These are phyloP conservation scores for Russula olivacea DNA, from an alignment of 768 basidiomycete species.

Conservation along the genomic window DNA sequence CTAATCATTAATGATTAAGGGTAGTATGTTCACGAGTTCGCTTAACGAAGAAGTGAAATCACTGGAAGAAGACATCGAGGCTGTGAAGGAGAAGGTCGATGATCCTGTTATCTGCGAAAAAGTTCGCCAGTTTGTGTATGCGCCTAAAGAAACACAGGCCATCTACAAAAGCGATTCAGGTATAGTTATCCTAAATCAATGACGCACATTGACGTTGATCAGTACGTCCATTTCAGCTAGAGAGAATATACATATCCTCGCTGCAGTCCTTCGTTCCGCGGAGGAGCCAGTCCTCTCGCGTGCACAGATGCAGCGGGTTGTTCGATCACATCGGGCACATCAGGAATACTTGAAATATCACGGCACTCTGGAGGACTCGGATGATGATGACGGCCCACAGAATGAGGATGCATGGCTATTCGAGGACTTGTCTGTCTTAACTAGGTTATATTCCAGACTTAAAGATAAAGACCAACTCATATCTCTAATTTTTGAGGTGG, in stretches of 20 bases:
- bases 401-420: constrained; percentile 96
- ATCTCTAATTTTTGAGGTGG: constrained; percentile 88
- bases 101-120: constrained; percentile 87
- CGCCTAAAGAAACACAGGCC: constrained; percentile 82
- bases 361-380: constrained; percentile 66
- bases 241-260: constrained; percentile 71
- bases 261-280: constrained; percentile 70
- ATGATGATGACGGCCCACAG: constrained; percentile 87
- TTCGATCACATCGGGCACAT: constrained; percentile 74
- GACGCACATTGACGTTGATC: constrained; percentile 2
- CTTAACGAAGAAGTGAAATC: constrained; percentile 83
- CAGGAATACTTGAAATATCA: constrained; percentile 59
- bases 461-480: constrained; percentile 90
- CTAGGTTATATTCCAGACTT: constrained; percentile 70
- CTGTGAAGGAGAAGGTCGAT: constrained; percentile 83
- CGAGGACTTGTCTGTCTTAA: constrained; percentile 81
- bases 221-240: constrained; percentile 37
- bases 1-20: constrained; percentile 1
- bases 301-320: constrained; percentile 74
- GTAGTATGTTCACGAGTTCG: constrained; percentile 92
- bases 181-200: constrained; percentile 33
- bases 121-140: constrained; percentile 78
- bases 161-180: constrained; percentile 76
- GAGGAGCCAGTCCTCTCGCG: constrained; percentile 71
- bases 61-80: constrained; percentile 81